Evolutionary conservation across 148 eudicot genomes (phyloP).

Genomic region (Cornus kousa): DNA sequence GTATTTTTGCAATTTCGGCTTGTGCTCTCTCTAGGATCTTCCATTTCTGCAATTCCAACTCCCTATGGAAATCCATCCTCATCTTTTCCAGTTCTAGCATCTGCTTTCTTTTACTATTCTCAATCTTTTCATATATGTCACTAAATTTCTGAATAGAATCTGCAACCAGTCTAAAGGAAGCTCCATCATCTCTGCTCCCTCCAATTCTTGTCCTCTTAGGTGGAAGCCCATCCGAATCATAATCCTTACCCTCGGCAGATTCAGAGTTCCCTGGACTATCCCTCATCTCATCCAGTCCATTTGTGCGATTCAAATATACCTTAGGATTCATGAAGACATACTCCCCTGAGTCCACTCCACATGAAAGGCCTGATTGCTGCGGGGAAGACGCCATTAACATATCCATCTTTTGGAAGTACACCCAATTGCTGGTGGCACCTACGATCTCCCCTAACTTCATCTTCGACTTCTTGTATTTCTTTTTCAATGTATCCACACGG

Average conservation of each 20-base stretch:
- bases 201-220: conserved; percentile 39
- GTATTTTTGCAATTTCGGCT: conserved; percentile 60
- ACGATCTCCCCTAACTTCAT: conserved; percentile 19
- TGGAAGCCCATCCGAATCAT: conserved; percentile 47
- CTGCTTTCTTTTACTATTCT: conserved; percentile 50
- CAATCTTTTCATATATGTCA: conserved; percentile 60
- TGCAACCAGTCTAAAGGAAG: conserved; percentile 59
- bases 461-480: conserved; percentile 76
- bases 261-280: conserved; percentile 53
- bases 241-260: conserved; percentile 33
- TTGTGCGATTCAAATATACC: conserved; percentile 43
- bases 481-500: conserved; percentile 74
- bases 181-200: conserved; percentile 19
- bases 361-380: conserved; percentile 46
- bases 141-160: conserved; percentile 67
- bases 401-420: conserved; percentile 69
- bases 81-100: conserved; percentile 65
- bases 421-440: conserved; percentile 50
- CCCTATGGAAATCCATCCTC: conserved; percentile 72
- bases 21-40: conserved; percentile 64
- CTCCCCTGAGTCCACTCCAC: conserved; percentile 66
- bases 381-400: conserved; percentile 47
- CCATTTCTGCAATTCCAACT: conserved; percentile 62
- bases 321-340: conserved; percentile 50
- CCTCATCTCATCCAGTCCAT: conserved; percentile 64